Evolutionary conservation across 129 eudicot genomes (phyloP).

Genomic region (Chrysanthemum lavandulifolium): DNA sequence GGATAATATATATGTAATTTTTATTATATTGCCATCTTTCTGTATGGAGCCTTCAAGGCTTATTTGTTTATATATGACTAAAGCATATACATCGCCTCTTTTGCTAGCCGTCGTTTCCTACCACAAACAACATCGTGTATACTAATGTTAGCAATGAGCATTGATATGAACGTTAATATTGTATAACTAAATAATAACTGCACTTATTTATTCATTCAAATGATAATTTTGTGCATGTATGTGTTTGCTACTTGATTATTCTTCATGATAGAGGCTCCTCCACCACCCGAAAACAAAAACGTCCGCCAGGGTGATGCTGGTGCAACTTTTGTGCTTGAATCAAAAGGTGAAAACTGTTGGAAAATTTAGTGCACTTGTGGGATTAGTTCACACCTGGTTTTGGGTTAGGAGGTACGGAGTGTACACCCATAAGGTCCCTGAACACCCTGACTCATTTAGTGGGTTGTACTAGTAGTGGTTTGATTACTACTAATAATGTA

Average conservation of each 20-base stretch:
- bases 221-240: constrained; percentile 1
- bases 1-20: not conserved
- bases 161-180: not conserved
- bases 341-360: constrained; percentile 50
- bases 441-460: too few species aligned
- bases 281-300: constrained; percentile 23
- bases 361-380: too few species aligned
- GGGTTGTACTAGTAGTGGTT: too few species aligned
- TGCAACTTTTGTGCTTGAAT: constrained; percentile 79
- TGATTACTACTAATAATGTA: too few species aligned
- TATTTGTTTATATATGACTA: not conserved
- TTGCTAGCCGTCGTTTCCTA: constrained; percentile 11
- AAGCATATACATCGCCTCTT: constrained; percentile 8
- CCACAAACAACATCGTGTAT: not conserved
- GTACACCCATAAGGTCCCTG: too few species aligned
- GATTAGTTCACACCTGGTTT: too few species aligned
- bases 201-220: not conserved
- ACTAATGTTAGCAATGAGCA: not conserved
- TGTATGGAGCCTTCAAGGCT: constrained; percentile 22
- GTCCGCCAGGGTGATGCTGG: constrained; percentile 70
- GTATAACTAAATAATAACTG: not conserved
- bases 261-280: constrained; percentile 50
- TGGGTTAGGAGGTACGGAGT: too few species aligned
- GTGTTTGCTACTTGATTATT: constrained; percentile 8
- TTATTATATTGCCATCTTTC: constrained; percentile 6